These are phyloP conservation scores for Cladosporium sp. DNA, from an alignment of 2,329 filamentous ascomycete species.

Conservation along the genomic window DNA sequence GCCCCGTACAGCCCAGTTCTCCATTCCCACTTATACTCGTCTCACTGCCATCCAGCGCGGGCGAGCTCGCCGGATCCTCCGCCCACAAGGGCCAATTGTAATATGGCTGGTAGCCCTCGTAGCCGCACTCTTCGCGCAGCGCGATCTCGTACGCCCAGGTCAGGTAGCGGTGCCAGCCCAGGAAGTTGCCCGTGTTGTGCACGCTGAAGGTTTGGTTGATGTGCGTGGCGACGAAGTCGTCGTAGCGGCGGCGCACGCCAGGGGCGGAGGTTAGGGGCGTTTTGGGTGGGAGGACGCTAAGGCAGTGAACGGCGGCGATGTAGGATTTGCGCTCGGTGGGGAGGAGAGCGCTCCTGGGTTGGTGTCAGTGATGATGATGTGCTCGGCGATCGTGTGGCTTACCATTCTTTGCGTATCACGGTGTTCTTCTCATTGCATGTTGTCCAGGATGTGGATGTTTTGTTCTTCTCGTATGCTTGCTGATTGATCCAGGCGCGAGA, in stretches of 20 bases:
- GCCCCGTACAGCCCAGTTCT: constrained; percentile 9
- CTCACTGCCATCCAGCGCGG: constrained; percentile 54
- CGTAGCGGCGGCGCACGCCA: constrained; percentile 27
- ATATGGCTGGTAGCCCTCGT: constrained; percentile 40
- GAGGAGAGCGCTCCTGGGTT: constrained; percentile 20
- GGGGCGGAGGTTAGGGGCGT: constrained; percentile 17
- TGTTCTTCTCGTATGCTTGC: neutral
- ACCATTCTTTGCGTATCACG: constrained; percentile 42
- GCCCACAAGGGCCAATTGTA: constrained; percentile 49
- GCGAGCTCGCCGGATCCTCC: constrained; percentile 41
- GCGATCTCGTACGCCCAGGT: constrained; percentile 40
- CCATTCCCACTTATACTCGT: constrained; percentile 36
- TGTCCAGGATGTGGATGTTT: neutral
- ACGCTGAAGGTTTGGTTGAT: constrained; percentile 25
- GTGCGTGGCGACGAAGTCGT: constrained; percentile 29
- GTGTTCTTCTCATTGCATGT: constrained; percentile 31
- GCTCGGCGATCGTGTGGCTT: constrained; percentile 2
- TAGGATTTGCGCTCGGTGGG: constrained; percentile 22
- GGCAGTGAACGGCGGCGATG: constrained; percentile 18
- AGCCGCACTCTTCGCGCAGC: constrained; percentile 42
- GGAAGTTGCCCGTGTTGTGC: constrained; percentile 30
- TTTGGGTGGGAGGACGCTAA: constrained; percentile 14
- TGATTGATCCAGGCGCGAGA: constrained; percentile 1
- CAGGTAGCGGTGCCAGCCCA: constrained; percentile 42
- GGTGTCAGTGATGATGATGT: neutral